Conservation (phyloP, 1,139 yeast genomes). For the Debaryomyces coudertii region DNA sequence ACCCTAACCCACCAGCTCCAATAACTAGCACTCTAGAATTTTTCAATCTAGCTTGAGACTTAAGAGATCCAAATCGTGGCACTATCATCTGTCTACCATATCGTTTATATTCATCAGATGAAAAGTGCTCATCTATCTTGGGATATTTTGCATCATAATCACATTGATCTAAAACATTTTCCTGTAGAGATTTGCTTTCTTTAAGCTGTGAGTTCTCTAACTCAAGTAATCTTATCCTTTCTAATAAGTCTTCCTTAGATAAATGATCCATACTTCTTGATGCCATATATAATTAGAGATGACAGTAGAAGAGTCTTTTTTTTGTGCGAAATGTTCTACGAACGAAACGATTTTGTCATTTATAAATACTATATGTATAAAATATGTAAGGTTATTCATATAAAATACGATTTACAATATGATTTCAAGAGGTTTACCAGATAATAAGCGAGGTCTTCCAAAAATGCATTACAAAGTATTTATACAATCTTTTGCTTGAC, state of each 20-base stretch:
- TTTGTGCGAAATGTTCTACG: slow-evolving; percentile 2
- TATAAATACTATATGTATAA: background rate
- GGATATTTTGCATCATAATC: slow-evolving; percentile 7
- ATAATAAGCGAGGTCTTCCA: background rate
- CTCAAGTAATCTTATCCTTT: slow-evolving; percentile 26
- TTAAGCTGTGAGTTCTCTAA: slow-evolving; percentile 27
- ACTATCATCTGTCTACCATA: slow-evolving; percentile 97
- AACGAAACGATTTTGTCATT: background rate
- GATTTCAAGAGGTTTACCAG: background rate
- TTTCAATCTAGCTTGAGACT: slow-evolving; percentile 62
- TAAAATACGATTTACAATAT: background rate
- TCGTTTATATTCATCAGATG: slow-evolving; percentile 69
- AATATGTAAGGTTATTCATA: background rate
- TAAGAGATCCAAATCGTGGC: slow-evolving; percentile 64
- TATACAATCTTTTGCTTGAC: slow-evolving; percentile 55
- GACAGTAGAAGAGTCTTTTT: background rate
- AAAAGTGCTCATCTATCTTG: slow-evolving; percentile 19
- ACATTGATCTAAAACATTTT: background rate
- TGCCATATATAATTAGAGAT: background rate
- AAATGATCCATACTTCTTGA: slow-evolving; percentile 2
- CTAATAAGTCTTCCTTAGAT: slow-evolving; percentile 25
- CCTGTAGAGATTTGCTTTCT: background rate
- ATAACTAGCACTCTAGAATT: slow-evolving; percentile 67
- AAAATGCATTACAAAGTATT: slow-evolving; percentile 8
- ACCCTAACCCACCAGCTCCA: slow-evolving; percentile 97